Conservation (phyloP, 176 grass and related monocot genomes). For the Avena sativa region DNA sequence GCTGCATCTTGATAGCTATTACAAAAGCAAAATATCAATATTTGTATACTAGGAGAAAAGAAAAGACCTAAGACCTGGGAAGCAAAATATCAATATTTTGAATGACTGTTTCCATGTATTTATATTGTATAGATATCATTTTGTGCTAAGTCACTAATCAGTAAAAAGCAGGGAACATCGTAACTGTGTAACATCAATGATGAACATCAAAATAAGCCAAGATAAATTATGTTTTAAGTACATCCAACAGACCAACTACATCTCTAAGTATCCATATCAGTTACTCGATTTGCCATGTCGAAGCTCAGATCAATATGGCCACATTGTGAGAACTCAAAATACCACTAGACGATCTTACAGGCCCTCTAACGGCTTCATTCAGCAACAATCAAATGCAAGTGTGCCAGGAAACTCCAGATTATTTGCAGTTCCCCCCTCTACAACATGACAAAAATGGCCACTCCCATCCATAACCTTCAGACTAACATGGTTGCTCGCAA, state of each 20-base stretch:
- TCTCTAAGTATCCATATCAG: not conserved
- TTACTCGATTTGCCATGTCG: not conserved
- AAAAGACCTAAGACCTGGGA: not conserved
- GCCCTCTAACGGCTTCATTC: not conserved
- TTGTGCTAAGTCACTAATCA: not conserved
- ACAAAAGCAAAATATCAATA: conserved; percentile 36
- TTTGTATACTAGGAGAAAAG: conserved; percentile 14
- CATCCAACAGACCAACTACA: conserved; percentile 3
- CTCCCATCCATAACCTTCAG: conserved; percentile 6
- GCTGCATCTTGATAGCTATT: conserved; percentile 88
- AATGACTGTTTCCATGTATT: not conserved
- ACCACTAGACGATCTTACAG: not conserved
- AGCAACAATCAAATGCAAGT: conserved; percentile 5
- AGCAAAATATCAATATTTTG: not conserved
- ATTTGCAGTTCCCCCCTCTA: not conserved
- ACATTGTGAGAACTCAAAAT: conserved; percentile 11
- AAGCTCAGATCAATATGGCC: not conserved
- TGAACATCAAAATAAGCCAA: conserved; percentile 30
- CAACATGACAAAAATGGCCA: not conserved
- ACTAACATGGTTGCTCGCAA: not conserved
- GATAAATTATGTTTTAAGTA: conserved; percentile 10
- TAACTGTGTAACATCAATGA: conserved; percentile 2
- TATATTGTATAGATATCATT: conserved; percentile 19
- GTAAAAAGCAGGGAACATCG: not conserved
- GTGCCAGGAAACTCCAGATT: not conserved